These are phyloP conservation scores for Coelastrella sp. DNA, from an alignment of 139 green algal species.

Conservation along the genomic window DNA sequence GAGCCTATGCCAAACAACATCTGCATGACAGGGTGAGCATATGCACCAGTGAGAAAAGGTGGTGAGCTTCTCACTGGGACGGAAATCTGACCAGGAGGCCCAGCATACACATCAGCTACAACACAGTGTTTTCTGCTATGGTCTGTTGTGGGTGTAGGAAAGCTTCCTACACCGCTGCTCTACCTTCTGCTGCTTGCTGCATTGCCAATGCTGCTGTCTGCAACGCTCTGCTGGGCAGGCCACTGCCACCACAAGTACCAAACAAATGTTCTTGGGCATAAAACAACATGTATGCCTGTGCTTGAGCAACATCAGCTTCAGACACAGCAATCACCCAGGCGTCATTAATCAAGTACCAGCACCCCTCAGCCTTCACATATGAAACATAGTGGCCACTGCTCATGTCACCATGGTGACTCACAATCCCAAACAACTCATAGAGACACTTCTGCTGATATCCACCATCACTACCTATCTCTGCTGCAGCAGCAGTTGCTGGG, in stretches of 20 bases:
- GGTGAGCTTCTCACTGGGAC: no score
- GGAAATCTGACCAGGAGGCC: no score
- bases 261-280: constrained; percentile 63
- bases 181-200: not conserved
- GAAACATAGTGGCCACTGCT: constrained; percentile 88
- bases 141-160: no score
- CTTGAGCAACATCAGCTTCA: constrained; percentile 71
- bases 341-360: constrained; percentile 92
- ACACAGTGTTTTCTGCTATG: no score
- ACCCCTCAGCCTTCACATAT: constrained; percentile 68
- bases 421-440: constrained; percentile 91
- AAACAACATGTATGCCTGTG: constrained; percentile 94
- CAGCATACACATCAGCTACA: no score
- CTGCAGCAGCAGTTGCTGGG: not conserved
- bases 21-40: no score
- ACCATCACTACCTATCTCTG: constrained; percentile 3
- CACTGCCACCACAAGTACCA: constrained; percentile 8
- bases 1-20: no score
- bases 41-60: no score
- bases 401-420: constrained; percentile 84
- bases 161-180: not conserved
- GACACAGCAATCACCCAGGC: constrained; percentile 75
- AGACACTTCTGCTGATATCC: constrained; percentile 33
- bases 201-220: not conserved
- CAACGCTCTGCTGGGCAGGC: not conserved